Percentiles rank a stretch among this genome's conserved stretches.
phyloP scores from a whole-genome alignment of 2,329 filamentous ascomycete genomes.

The Hypoxylon sp. region DNA sequence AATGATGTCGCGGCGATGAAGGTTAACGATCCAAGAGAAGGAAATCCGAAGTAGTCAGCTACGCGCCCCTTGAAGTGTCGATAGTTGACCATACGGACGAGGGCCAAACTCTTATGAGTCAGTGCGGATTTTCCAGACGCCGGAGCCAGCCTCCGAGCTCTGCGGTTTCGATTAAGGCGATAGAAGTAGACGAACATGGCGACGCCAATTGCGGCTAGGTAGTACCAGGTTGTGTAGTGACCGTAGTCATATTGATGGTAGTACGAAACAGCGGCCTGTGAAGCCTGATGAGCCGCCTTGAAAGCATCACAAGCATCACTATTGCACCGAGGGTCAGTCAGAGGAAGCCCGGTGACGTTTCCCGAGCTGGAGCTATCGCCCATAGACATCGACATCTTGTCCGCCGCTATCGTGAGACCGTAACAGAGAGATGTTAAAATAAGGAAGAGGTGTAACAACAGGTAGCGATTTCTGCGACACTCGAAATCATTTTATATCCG shows the following conservation, averaged over 20 bases:
- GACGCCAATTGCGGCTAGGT: conserved; percentile 36
- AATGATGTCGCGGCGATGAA: conserved; percentile 34
- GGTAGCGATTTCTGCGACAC: not conserved
- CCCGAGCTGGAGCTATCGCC: conserved; percentile 19
- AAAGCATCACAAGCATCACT: conserved; percentile 41
- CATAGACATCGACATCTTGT: conserved; percentile 40
- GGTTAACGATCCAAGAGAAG: conserved; percentile 31
- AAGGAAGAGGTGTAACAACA: not conserved
- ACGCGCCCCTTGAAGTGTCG: conserved; percentile 38
- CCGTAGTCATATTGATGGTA: conserved; percentile 42
- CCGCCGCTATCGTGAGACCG: conserved; percentile 10
- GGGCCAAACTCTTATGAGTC: conserved; percentile 27
- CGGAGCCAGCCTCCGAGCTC: conserved; percentile 8
- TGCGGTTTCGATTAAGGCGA: conserved; percentile 33
- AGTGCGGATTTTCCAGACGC: conserved; percentile 6
- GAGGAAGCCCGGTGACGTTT: conserved; percentile 35
- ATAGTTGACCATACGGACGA: conserved; percentile 38
- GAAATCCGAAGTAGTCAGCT: conserved; percentile 38
- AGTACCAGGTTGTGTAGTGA: conserved; percentile 43
- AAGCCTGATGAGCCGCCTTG: conserved; percentile 37
- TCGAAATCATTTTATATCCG: conserved; percentile 22
- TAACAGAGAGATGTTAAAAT: not conserved
- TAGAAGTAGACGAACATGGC: conserved; percentile 37
- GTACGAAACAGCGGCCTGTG: conserved; percentile 41
- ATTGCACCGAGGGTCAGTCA: conserved; percentile 37